Conservation (phyloP, 2,329 filamentous ascomycete species). For the Pseudogymnoascus sp. region DNA sequence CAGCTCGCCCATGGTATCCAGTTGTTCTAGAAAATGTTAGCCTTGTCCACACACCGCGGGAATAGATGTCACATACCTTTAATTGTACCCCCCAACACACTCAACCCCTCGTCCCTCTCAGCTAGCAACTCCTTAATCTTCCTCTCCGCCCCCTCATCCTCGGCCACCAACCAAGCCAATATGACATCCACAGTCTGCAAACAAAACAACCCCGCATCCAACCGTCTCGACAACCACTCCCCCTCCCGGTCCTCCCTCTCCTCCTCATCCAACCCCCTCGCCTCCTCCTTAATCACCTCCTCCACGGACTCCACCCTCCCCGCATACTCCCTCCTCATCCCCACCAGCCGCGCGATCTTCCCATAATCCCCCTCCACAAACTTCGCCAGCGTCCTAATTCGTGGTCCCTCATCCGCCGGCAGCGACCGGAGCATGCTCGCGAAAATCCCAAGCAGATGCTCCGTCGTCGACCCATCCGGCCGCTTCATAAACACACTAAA, state of each 20-base stretch:
- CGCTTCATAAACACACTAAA: constrained; percentile 88
- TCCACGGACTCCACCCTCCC: constrained; percentile 55
- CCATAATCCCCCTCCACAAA: constrained; percentile 93
- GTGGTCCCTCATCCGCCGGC: constrained; percentile 64
- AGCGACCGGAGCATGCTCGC: constrained; percentile 71
- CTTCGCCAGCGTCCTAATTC: constrained; percentile 82
- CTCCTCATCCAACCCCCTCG: constrained; percentile 43
- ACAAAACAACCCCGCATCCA: constrained; percentile 78
- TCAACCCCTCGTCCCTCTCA: constrained; percentile 58
- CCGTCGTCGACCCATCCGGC: constrained; percentile 55
- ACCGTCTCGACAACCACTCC: constrained; percentile 63
- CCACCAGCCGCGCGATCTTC: constrained; percentile 66
- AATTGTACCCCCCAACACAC: constrained; percentile 56
- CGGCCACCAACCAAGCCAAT: constrained; percentile 82
- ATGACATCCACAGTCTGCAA: constrained; percentile 78
- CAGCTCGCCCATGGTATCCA: constrained; percentile 47
- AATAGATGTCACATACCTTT: constrained; percentile 38
- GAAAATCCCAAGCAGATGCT: constrained; percentile 80
- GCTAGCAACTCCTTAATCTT: constrained; percentile 56
- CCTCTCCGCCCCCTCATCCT: constrained; percentile 66
- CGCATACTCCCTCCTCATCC: constrained; percentile 62
- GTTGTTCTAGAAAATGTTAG: constrained; percentile 42
- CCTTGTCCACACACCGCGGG: not conserved
- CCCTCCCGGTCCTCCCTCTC: constrained; percentile 54
- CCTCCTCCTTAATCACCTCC: constrained; percentile 50